phyloP scores from a whole-genome alignment of 345 rosid species.

The Turritis glabra region DNA sequence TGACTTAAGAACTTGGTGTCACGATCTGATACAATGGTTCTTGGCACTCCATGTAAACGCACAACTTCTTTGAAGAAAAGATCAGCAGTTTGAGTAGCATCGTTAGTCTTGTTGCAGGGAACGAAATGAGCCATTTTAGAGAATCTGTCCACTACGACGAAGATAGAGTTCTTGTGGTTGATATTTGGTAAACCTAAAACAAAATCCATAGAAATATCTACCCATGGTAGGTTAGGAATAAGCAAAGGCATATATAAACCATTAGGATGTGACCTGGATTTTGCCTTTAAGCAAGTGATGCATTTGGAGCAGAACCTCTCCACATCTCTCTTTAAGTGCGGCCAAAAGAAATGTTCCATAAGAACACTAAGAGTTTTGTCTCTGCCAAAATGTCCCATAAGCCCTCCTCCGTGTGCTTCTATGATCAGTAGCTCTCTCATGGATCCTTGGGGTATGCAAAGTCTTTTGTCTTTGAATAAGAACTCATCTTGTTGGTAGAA shows the following conservation, averaged over 20 bases:
- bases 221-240: background rate
- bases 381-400: background rate
- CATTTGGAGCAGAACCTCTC: background rate
- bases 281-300: background rate
- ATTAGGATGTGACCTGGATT: background rate
- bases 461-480: background rate
- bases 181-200: background rate
- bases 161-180: background rate
- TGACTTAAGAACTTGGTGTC: too few species aligned
- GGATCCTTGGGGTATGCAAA: background rate
- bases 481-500: background rate
- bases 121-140: background rate
- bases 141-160: background rate
- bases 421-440: background rate
- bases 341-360: background rate
- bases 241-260: background rate
- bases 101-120: background rate
- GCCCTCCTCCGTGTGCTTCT: background rate
- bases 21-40: too few species aligned
- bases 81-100: background rate
- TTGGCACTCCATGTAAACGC: background rate
- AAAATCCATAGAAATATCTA: background rate
- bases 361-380: background rate
- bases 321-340: background rate
- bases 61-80: background rate